phyloP scores from a whole-genome alignment of 2,329 filamentous ascomycete genomes.

The Coniochaeta hoffmannii region DNA sequence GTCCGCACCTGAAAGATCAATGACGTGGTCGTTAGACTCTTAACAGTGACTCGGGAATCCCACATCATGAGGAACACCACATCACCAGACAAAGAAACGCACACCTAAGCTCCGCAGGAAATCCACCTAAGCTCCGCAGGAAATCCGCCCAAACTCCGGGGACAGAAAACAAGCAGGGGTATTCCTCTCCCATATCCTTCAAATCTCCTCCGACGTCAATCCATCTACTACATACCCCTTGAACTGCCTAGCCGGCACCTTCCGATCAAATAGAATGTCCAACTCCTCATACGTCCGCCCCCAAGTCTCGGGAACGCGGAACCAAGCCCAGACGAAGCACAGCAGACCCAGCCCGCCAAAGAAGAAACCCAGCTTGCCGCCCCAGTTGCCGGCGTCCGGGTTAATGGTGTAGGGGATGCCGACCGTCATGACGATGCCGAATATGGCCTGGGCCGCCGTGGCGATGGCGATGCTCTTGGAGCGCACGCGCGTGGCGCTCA shows the following conservation, averaged over 20 bases:
- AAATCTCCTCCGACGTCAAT: not conserved
- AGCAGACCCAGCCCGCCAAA: slow-evolving; percentile 28
- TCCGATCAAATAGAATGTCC: slow-evolving; percentile 46
- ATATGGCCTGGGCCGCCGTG: slow-evolving; percentile 31
- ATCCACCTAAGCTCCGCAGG: too few species aligned
- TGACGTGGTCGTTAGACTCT: too few species aligned
- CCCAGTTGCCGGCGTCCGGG: slow-evolving; percentile 32
- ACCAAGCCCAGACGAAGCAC: slow-evolving; percentile 28
- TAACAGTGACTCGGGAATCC: too few species aligned
- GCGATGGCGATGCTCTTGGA: slow-evolving; percentile 37
- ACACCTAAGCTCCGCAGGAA: too few species aligned
- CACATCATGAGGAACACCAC: too few species aligned
- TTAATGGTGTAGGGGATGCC: slow-evolving; percentile 38
- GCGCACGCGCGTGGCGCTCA: slow-evolving; percentile 34
- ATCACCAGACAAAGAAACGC: too few species aligned
- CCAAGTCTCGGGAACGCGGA: slow-evolving; percentile 20
- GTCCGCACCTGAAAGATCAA: too few species aligned
- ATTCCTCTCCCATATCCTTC: not conserved
- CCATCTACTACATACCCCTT: slow-evolving; percentile 39
- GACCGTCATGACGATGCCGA: slow-evolving; percentile 34
- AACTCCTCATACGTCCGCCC: slow-evolving; percentile 21
- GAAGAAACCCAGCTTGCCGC: slow-evolving; percentile 33
- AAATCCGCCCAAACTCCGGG: too few species aligned
- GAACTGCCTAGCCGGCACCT: slow-evolving; percentile 62
- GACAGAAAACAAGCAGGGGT: too few species aligned